Base-by-base conservation (phyloP, 2,329 filamentous ascomycete species). In the Nothopassalora personata region DNA sequence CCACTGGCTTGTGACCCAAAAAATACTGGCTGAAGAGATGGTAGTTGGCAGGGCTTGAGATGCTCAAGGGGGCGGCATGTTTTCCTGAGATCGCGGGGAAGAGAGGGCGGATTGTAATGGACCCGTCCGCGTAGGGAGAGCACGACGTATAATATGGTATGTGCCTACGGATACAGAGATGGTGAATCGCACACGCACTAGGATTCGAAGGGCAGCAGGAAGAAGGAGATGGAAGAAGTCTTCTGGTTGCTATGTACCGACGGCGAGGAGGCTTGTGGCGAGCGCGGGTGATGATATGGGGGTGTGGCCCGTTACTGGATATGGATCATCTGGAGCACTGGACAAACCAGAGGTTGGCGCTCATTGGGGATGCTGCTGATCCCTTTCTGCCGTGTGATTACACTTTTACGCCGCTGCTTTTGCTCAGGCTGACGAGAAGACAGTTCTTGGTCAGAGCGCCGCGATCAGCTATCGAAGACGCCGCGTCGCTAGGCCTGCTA, bases 351-450 rank as follows among this genome's bases (percentile, higher is more conserved):
- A 78, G 75, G 6, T 68, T 87, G 18, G 84, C 79, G 1, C 69
- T 88, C 0, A 70, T 89, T 0, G 86, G 87, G 0, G 86, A 89
- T 68, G 84, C 86, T 0, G 86, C 85, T 0, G 86, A 89, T 68
- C 86, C 86, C 0, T 88, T 89, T 66, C 74, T 85, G 0, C 86
- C 59, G 7, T 60, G 54, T 60, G 31, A 39, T 54, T 57, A 18
- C 15, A 18, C 7, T 19, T 6, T 39, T 36, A 31, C 5, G n/a
- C 15, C 19, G 9, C 1, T 19, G 47, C 23, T 1, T 11, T 23
- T 11, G 27, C 15, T 27, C 23, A 15, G n/a, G 18, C 28, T 33
- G 6, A 18, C 3, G 5, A 6, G 13, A 10, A 28, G 7, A 7
- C 28, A 62, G 81, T 84, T 60, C 83, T 85, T 70, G 84, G 81